Evolutionary conservation across 2,329 filamentous ascomycete species (phyloP).

Genomic region (Mycosphaerella sp.): DNA sequence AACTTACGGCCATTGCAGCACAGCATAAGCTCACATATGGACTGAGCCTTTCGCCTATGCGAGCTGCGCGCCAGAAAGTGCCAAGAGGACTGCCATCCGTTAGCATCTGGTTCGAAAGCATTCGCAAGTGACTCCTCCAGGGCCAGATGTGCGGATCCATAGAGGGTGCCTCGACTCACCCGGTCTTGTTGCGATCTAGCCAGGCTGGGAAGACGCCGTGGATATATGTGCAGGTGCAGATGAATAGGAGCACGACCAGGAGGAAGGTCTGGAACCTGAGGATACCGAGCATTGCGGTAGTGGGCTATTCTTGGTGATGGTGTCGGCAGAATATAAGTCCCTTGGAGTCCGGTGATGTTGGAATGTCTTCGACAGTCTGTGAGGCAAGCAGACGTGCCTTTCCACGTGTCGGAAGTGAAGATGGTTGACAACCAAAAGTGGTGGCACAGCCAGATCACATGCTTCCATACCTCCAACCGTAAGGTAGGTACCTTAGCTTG

Average conservation of each 20-base stretch:
- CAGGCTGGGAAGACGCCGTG: constrained; percentile 84
- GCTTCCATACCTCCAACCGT: neutral
- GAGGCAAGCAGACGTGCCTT: neutral
- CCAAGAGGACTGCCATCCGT: constrained; percentile 45
- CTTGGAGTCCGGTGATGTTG: too few relatives aligned
- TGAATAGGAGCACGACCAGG: constrained; percentile 85
- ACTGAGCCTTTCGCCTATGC: constrained; percentile 86
- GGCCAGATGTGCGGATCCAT: neutral
- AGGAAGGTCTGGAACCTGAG: constrained; percentile 99
- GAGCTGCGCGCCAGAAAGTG: constrained; percentile 92
- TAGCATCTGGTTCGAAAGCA: neutral
- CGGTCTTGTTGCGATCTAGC: constrained; percentile 88
- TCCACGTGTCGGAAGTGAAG: constrained; percentile 8
- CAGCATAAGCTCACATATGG: constrained; percentile 95
- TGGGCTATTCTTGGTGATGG: too few relatives aligned
- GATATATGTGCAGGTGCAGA: constrained; percentile 91
- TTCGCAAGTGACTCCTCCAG: neutral
- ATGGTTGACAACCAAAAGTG: neutral
- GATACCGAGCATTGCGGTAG: constrained; percentile 66
- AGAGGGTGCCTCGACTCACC: constrained; percentile 48
- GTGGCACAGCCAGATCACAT: constrained; percentile 7
- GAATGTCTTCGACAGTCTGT: neutral
- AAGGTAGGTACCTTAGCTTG: neutral
- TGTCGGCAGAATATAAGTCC: too few relatives aligned
- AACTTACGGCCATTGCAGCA: constrained; percentile 80